These are phyloP conservation scores for Debaryomyces sp. DNA, from an alignment of 1,139 yeast species.

Conservation along the genomic window DNA sequence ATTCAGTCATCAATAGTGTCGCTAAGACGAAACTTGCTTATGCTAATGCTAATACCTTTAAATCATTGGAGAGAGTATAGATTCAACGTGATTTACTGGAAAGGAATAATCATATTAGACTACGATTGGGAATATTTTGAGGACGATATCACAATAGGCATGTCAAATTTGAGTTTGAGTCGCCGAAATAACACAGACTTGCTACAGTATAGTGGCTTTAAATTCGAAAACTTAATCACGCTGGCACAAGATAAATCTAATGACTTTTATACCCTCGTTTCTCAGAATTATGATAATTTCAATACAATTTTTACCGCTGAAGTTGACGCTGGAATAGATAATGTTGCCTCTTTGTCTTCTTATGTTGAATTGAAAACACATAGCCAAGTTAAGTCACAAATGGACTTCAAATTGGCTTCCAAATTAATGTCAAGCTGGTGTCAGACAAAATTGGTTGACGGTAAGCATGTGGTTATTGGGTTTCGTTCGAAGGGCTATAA, in stretches of 20 bases:
- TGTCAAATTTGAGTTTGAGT: background rate
- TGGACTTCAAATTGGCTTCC: conserved; percentile 5
- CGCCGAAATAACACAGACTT: background rate
- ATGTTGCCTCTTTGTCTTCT: conserved; percentile 14
- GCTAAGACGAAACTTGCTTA: conserved; percentile 23
- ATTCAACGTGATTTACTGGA: conserved; percentile 25
- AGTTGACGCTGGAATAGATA: conserved; percentile 32
- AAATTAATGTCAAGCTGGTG: conserved; percentile 24
- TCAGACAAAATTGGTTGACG: conserved; percentile 24
- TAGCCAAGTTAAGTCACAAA: conserved; percentile 1
- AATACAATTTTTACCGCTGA: conserved; percentile 26
- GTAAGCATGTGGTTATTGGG: conserved; percentile 23
- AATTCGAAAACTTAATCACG: conserved; percentile 26
- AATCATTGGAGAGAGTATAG: conserved; percentile 12
- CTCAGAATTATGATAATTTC: conserved; percentile 14
- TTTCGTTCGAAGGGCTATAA: conserved; percentile 21
- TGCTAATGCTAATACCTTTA: conserved; percentile 24
- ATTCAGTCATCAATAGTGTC: conserved; percentile 20
- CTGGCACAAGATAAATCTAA: conserved; percentile 5
- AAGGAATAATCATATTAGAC: conserved; percentile 22
- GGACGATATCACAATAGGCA: background rate
- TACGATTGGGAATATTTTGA: conserved; percentile 22
- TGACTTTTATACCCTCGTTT: conserved; percentile 21
- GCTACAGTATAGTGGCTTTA: conserved; percentile 25
- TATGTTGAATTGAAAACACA: conserved; percentile 29